Evolutionary conservation across 768 basidiomycete species (phyloP).

Genomic region (Panaeolus cyanescens): DNA sequence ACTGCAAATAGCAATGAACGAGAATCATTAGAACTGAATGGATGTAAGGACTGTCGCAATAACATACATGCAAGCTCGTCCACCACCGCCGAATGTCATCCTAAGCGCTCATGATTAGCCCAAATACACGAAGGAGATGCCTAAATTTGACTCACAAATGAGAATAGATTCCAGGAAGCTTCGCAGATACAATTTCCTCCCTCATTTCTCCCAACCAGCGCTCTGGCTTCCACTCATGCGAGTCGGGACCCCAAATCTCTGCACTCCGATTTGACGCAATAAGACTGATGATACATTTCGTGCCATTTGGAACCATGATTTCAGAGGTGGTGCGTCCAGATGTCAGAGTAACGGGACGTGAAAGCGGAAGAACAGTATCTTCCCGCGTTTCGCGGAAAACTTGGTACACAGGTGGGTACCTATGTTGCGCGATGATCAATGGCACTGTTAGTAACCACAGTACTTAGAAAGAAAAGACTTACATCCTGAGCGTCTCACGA

Average conservation of each 20-base stretch:
- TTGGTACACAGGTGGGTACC: no score
- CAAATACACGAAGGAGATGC: not conserved
- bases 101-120: slow-evolving; percentile 7
- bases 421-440: no score
- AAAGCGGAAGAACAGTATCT: slow-evolving; percentile 4
- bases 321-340: slow-evolving; percentile 38
- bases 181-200: slow-evolving; percentile 29
- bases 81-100: slow-evolving; percentile 44
- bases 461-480: slow-evolving; percentile 16
- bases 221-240: slow-evolving; percentile 52
- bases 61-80: slow-evolving; percentile 47
- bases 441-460: no score
- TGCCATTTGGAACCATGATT: slow-evolving; percentile 40
- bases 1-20: slow-evolving; percentile 13
- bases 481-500: slow-evolving; percentile 38
- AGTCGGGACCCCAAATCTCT: slow-evolving; percentile 48
- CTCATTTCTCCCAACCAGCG: slow-evolving; percentile 40
- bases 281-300: slow-evolving; percentile 38
- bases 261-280: slow-evolving; percentile 39
- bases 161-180: slow-evolving; percentile 45
- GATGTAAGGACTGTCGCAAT: not conserved
- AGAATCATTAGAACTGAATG: not conserved
- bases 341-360: slow-evolving; percentile 11
- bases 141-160: slow-evolving; percentile 30
- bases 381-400: no score